phyloP scores from a whole-genome alignment of 345 rosid genomes.

The Camelina laxa region DNA sequence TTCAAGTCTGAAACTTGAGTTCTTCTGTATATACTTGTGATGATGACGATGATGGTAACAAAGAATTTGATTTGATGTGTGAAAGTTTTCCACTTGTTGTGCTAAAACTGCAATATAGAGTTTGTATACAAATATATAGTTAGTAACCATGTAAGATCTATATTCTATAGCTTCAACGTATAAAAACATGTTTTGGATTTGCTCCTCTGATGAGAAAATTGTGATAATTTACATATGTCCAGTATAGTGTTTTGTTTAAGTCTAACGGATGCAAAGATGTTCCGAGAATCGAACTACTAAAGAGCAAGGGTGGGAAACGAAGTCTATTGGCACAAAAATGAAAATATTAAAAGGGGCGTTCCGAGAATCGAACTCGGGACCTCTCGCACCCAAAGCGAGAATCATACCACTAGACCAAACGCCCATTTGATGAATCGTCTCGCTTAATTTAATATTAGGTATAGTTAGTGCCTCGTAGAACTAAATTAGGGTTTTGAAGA shows the following conservation, averaged over 20 bases:
- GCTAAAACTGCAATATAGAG: background rate
- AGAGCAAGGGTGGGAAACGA: background rate
- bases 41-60: constrained; percentile 13
- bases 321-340: background rate
- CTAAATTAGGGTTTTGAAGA: constrained; percentile 38
- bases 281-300: no score
- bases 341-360: constrained; percentile 78
- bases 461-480: background rate
- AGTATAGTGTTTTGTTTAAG: background rate
- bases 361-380: constrained; percentile 67
- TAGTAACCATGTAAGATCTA: constrained; percentile 19
- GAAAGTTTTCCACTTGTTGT: background rate
- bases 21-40: constrained; percentile 27
- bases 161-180: background rate
- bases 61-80: background rate
- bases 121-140: constrained; percentile 4
- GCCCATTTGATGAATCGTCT: background rate
- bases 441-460: fast-evolving
- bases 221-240: background rate
- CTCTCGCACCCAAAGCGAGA: constrained; percentile 96
- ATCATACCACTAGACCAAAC: constrained; percentile 95
- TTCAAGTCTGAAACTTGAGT: constrained; percentile 11
- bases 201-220: background rate
- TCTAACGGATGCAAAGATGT: background rate
- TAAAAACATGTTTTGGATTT: constrained; percentile 18